A percentile compares a stretch with the other conserved stretches of the same genome.
Evolutionary conservation across 148 eudicot species (phyloP).

Genomic region (Rhododendron mucronatum): DNA sequence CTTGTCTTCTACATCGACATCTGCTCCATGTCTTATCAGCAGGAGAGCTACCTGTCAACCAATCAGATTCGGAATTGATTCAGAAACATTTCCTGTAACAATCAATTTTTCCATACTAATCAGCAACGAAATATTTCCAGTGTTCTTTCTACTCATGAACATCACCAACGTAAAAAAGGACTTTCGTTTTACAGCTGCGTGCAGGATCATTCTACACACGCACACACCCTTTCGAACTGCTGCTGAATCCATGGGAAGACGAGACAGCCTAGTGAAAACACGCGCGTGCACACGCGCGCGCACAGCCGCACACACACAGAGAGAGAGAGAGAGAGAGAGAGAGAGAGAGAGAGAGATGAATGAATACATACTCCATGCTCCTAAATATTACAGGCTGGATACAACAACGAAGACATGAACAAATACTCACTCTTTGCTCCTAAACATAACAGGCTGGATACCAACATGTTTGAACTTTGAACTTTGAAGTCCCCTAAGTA

Average conservation of each 20-base stretch:
- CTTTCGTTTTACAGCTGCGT: background rate
- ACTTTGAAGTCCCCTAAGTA: background rate
- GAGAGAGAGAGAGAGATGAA: background rate
- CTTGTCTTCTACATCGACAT: conserved; percentile 84
- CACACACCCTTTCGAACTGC: too few species aligned
- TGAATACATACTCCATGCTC: background rate
- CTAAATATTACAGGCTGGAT: too few species aligned
- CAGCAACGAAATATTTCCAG: background rate
- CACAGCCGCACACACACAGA: too few species aligned
- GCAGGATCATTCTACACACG: too few species aligned
- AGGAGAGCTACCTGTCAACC: conserved; percentile 69
- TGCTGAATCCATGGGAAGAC: too few species aligned
- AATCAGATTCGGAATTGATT: background rate
- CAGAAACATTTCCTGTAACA: background rate
- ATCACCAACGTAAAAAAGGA: background rate
- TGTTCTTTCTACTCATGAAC: background rate
- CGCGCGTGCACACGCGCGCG: accelerated
- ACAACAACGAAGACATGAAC: too few species aligned
- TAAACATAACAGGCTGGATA: background rate
- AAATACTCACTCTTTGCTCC: background rate
- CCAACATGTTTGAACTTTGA: background rate
- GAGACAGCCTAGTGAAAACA: too few species aligned
- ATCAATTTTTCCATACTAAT: background rate
- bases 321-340: background rate
- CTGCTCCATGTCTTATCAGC: conserved; percentile 91